Percentiles rank a stretch among this genome's conserved stretches.
These are phyloP conservation scores for Pleurotus cornucopiae DNA, from an alignment of 768 basidiomycete genomes.

Conservation along the genomic window DNA sequence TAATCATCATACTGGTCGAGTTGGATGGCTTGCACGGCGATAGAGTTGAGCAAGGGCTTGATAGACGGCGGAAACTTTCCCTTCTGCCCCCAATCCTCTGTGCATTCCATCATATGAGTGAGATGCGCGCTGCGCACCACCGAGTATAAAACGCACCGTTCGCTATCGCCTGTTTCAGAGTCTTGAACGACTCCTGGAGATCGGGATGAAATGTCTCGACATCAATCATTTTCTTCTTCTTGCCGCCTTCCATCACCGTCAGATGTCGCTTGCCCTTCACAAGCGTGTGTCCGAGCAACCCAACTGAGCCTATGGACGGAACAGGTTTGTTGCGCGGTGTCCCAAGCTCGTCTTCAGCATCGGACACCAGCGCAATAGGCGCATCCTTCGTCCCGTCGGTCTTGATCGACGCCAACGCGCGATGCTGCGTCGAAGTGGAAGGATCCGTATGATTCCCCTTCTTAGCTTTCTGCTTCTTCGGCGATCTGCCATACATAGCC, in stretches of 20 bases:
- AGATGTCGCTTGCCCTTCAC: conserved; percentile 54
- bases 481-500: conserved; percentile 33
- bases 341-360: conserved; percentile 26
- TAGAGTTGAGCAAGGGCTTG: conserved; percentile 65
- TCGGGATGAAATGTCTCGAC: conserved; percentile 70
- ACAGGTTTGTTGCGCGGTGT: not conserved
- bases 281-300: conserved; percentile 25
- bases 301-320: conserved; percentile 8
- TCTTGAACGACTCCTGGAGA: conserved; percentile 56
- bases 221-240: conserved; percentile 70
- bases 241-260: conserved; percentile 53
- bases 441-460: conserved; percentile 30
- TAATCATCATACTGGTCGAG: conserved; percentile 90
- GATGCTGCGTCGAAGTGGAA: conserved; percentile 7
- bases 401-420: conserved; percentile 13
- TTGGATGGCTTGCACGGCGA: conserved; percentile 74
- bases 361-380: conserved; percentile 40
- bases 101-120: not conserved
- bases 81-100: conserved; percentile 77
- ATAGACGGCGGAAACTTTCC: conserved; percentile 85
- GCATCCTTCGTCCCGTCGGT: conserved; percentile 38
- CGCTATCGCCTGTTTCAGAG: conserved; percentile 55
- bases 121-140: too few species aligned
- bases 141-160: conserved; percentile 37
- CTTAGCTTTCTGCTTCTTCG: conserved; percentile 72